Evolutionary conservation across 2,329 filamentous ascomycete species (phyloP).

Genomic region (Cryphonectria nitschkei): DNA sequence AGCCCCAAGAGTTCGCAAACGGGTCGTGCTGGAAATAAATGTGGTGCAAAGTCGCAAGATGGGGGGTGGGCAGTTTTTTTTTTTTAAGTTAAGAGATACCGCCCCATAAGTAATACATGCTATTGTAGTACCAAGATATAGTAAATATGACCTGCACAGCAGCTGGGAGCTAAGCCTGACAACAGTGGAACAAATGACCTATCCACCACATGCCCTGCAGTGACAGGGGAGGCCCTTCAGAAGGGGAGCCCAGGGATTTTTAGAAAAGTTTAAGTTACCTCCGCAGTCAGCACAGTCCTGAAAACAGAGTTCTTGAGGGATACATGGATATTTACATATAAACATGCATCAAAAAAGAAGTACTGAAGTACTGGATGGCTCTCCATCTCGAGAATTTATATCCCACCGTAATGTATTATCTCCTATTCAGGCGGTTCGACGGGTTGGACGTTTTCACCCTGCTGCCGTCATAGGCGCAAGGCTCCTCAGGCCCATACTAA

Average conservation of each 20-base stretch:
- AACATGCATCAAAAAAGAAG: too few species aligned
- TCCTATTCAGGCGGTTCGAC: neutral
- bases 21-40: slow-evolving; percentile 3
- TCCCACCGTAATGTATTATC: neutral
- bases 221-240: neutral
- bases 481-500: neutral
- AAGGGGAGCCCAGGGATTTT: neutral
- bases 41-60: neutral
- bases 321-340: too few species aligned
- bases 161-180: neutral
- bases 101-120: neutral
- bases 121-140: neutral
- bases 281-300: neutral
- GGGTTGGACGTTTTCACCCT: neutral
- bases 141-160: neutral
- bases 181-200: slow-evolving; percentile 1
- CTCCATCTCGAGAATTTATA: neutral
- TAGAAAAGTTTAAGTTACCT: neutral
- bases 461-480: too few species aligned
- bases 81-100: neutral
- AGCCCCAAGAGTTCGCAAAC: neutral
- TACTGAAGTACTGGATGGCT: too few species aligned
- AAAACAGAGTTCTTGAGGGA: neutral
- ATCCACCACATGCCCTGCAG: neutral
- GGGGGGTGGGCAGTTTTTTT: neutral